Evolutionary conservation across 345 rosid species (phyloP).

Genomic region (Kandelia obovata): DNA sequence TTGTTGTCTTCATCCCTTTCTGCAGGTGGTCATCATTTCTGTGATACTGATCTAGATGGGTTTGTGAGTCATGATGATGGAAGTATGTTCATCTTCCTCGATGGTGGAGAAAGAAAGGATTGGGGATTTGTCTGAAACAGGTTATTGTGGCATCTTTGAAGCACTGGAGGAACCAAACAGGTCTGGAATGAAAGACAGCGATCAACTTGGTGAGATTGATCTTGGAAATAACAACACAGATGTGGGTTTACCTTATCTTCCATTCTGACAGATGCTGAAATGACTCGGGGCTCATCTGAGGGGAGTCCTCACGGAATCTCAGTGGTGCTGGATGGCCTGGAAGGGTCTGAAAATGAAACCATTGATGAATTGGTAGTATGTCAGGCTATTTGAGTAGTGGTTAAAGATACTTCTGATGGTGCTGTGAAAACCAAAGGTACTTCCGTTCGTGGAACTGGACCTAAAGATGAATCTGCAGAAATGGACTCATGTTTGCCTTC

Average conservation of each 20-base stretch:
- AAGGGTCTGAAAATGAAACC: not conserved
- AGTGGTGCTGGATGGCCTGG: not conserved
- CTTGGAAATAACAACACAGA: not conserved
- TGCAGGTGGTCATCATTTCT: not conserved
- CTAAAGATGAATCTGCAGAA: constrained; percentile 3
- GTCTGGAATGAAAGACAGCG: not conserved
- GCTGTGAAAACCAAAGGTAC: not conserved
- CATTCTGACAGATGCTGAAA: not conserved
- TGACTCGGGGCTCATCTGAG: not conserved
- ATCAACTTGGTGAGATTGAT: not conserved
- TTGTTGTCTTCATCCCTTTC: not conserved
- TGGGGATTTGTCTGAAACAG: not conserved
- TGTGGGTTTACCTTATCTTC: not conserved
- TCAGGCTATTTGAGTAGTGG: not conserved
- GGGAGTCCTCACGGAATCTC: not conserved
- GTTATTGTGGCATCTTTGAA: not conserved
- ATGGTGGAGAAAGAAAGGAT: not conserved
- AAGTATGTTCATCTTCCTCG: not conserved
- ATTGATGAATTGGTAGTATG: not conserved
- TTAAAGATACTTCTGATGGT: not conserved
- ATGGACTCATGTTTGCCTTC: not conserved
- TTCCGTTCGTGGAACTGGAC: not conserved
- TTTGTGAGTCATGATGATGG: not conserved
- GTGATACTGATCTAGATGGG: not conserved
- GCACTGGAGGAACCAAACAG: constrained; percentile 1